phyloP scores from a whole-genome alignment of 768 basidiomycete genomes.

The Cystobasidium onofrii region DNA sequence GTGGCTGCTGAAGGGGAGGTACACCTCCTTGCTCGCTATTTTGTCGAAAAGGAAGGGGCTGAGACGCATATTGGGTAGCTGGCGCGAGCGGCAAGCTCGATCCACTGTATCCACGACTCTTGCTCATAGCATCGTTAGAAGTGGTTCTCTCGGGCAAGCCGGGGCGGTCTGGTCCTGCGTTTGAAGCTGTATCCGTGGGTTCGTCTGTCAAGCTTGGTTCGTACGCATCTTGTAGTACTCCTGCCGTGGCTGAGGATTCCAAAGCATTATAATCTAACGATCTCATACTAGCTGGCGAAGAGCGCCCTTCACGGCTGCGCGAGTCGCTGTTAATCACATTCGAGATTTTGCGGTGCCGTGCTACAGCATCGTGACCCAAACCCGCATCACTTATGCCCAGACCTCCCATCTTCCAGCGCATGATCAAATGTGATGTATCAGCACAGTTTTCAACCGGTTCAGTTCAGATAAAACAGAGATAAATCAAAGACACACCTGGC shows the following conservation, averaged over 20 bases:
- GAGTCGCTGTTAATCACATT: not conserved
- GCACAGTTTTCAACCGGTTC: not conserved
- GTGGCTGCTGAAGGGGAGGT: slow-evolving; percentile 5
- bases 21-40: not conserved
- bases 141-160: not conserved
- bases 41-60: slow-evolving; percentile 16
- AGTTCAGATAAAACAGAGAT: not conserved
- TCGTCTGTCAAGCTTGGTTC: not conserved
- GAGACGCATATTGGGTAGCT: not conserved
- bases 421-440: not conserved
- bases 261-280: not conserved
- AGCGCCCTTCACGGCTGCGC: not conserved
- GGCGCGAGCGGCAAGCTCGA: not conserved
- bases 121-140: not conserved
- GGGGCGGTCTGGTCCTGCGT: not conserved
- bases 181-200: not conserved
- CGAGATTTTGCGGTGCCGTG: not conserved
- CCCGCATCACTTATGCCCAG: not conserved
- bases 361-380: not conserved
- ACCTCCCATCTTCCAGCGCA: slow-evolving; percentile 6
- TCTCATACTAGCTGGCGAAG: not conserved
- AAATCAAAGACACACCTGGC: not conserved
- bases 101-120: not conserved
- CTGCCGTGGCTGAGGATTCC: not conserved
- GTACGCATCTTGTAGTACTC: slow-evolving; percentile 10